Evolutionary conservation across 148 eudicot species (phyloP), one percentile per base, ranked within the genome.

Genomic region (Pharnaceum exiguum): DNA sequence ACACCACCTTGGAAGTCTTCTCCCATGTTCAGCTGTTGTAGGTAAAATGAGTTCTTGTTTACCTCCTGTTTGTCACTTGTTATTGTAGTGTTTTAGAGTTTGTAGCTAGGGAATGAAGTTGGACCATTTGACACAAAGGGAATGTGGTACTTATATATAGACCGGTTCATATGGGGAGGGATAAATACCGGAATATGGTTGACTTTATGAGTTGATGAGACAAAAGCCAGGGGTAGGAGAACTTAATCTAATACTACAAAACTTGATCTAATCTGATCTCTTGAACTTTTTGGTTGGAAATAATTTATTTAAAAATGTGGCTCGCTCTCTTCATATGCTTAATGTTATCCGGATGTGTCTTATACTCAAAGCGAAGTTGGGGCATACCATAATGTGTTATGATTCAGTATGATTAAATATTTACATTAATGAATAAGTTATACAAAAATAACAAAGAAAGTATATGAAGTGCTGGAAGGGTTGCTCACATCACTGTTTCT

Each of bases 1-100:
- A 85, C 80, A 17, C 79, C 87, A 8, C 79, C 83, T 64, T 80
- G 89, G 35, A 77, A 78, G 51, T 85, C 83, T 29, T 82, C 89
- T 26, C 59, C 89, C 89, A 82, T 87, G 63, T 27, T 44, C 12
- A 13, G 27, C 23, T 19, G n/a, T 35, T n/a, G 37, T 33, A 18
- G 13, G 1, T 24, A 0, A 27, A 31, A 10, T 46, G 17, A 22
- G 4, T 1, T 57, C 42, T 13, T 19, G 18, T 31, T 56, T 39
- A n/a, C n/a, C 1, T 21, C 0, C 28, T 3, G 6, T 32, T 40
- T 59, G 10, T 15, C 22, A 50, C 57, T 28, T 24, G 11, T 63
- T 29, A 32, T 33, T 23, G 45, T 62, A 31, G 43, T 31, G 59
- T 50, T 54, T 55, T n/a, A 16, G 49, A 42, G 59, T 29, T 30